A percentile compares a stretch with the other conserved stretches of the same genome.
These are phyloP conservation scores for Botrytis porri DNA, from an alignment of 2,329 filamentous ascomycete species.

Conservation along the genomic window DNA sequence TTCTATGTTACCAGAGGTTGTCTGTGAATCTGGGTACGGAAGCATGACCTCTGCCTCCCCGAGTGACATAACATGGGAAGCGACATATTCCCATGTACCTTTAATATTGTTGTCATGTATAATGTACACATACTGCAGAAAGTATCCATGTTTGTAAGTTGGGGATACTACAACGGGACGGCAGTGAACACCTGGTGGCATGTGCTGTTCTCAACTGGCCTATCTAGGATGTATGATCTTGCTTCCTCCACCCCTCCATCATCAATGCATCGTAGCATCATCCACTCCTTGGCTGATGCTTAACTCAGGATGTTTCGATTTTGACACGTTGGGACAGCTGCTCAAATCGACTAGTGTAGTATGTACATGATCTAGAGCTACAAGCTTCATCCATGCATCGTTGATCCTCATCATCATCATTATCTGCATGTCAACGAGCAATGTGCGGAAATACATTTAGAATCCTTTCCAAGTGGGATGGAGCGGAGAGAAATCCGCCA, in stretches of 20 bases:
- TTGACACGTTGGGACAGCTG: constrained; percentile 14
- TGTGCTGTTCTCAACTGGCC: constrained; percentile 25
- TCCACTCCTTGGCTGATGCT: constrained; percentile 18
- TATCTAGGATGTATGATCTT: constrained; percentile 11
- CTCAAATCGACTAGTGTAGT: neutral
- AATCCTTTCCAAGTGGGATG: constrained; percentile 5
- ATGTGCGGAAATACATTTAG: constrained; percentile 14
- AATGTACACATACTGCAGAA: constrained; percentile 22
- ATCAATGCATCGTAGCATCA: constrained; percentile 20
- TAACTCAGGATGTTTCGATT: constrained; percentile 13
- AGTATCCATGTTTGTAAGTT: constrained; percentile 17
- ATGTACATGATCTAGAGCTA: constrained; percentile 1
- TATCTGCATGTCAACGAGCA: constrained; percentile 21
- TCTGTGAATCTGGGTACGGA: constrained; percentile 33
- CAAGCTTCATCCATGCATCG: constrained; percentile 18
- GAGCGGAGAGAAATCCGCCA: constrained; percentile 8
- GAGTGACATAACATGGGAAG: constrained; percentile 27
- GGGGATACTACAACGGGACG: constrained; percentile 19
- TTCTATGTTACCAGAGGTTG: constrained; percentile 9
- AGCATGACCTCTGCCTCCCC: constrained; percentile 32
- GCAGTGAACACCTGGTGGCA: constrained; percentile 31
- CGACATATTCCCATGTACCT: constrained; percentile 11
- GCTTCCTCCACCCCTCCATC: neutral
- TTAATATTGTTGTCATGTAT: constrained; percentile 22
- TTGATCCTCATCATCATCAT: constrained; percentile 19